Evolutionary conservation across 495 filamentous ascomycete species (phyloP).

Genomic region (Aeminium ludgeri): DNA sequence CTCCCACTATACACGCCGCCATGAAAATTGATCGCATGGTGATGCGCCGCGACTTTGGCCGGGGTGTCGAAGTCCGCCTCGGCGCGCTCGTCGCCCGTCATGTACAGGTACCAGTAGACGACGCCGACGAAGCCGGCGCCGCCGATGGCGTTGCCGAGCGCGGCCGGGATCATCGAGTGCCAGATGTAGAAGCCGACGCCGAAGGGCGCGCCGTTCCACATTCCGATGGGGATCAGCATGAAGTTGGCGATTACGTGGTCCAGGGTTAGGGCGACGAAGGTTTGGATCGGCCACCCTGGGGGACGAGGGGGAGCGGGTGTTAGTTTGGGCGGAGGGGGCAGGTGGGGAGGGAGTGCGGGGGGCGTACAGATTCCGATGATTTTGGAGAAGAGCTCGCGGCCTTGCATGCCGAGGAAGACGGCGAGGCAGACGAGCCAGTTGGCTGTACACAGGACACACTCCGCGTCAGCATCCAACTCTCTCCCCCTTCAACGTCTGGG

Average conservation of each 20-base stretch:
- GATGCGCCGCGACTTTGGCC: too few relatives aligned
- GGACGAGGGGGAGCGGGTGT: too few relatives aligned
- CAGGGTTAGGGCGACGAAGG: constrained; percentile 40
- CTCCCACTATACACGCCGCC: too few relatives aligned
- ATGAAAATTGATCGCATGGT: too few relatives aligned
- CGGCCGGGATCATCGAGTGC: constrained; percentile 44
- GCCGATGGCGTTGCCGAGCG: constrained; percentile 41
- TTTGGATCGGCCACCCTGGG: constrained; percentile 46
- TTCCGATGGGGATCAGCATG: constrained; percentile 43
- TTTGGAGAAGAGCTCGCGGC: constrained; percentile 39
- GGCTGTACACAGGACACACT: constrained; percentile 28
- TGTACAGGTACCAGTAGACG: constrained; percentile 9
- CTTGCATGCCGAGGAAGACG: constrained; percentile 38
- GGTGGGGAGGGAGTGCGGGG: too few relatives aligned
- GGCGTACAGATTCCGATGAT: constrained; percentile 40
- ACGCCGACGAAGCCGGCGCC: constrained; percentile 8
- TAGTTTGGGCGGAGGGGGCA: too few relatives aligned
- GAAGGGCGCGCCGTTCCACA: constrained; percentile 37
- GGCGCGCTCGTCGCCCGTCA: constrained; percentile 1
- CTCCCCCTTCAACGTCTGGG: too few relatives aligned
- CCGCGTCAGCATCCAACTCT: neutral
- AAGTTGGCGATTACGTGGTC: constrained; percentile 52
- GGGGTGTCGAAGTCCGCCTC: neutral
- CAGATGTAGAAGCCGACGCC: constrained; percentile 42
- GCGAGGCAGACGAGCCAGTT: constrained; percentile 50